Conservation (phyloP, 352 stramenopile species). For the Phytophthora cryptogea region DNA sequence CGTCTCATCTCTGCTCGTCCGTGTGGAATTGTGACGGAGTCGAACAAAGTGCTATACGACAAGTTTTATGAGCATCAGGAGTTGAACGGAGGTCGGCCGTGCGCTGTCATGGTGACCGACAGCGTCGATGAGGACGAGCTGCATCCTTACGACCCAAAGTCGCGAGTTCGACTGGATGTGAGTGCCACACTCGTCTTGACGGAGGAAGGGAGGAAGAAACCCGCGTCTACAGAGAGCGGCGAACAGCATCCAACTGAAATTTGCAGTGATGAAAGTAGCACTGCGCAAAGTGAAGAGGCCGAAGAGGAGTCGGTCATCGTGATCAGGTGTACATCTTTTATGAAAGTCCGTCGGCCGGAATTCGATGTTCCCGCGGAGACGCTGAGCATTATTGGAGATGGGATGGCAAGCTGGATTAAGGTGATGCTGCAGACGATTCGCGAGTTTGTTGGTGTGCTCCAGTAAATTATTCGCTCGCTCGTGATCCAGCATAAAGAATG, state of each 20-base stretch:
- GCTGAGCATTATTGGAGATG: slow-evolving; percentile 4
- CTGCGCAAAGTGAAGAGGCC: background rate
- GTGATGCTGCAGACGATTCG: slow-evolving; percentile 25
- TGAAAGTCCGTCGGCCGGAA: slow-evolving; percentile 26
- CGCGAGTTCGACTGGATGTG: slow-evolving; percentile 35
- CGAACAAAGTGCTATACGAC: slow-evolving; percentile 32
- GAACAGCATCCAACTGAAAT: background rate
- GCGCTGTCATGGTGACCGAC: slow-evolving; percentile 26
- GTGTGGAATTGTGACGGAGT: slow-evolving; percentile 23
- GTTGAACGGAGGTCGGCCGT: slow-evolving; percentile 4
- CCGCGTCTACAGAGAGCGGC: background rate
- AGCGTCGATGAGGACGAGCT: slow-evolving; percentile 41
- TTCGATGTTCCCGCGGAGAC: slow-evolving; percentile 5
- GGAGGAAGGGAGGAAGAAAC: slow-evolving; percentile 11
- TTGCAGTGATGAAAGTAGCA: background rate
- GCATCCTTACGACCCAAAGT: slow-evolving; percentile 36
- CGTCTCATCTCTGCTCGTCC: slow-evolving; percentile 25
- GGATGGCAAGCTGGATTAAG: slow-evolving; percentile 19
- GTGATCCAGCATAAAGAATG: background rate
- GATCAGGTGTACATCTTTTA: slow-evolving; percentile 15
- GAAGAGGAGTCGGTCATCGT: slow-evolving; percentile 17
- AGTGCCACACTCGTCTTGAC: slow-evolving; percentile 26
- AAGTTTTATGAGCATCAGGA: slow-evolving; percentile 27
- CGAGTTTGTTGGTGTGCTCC: slow-evolving; percentile 13
- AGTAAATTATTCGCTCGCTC: background rate